A percentile compares a stretch with the other conserved stretches of the same genome.
phyloP scores from a whole-genome alignment of 2,329 filamentous ascomycete species.

The Ophiosphaerella narmari region DNA sequence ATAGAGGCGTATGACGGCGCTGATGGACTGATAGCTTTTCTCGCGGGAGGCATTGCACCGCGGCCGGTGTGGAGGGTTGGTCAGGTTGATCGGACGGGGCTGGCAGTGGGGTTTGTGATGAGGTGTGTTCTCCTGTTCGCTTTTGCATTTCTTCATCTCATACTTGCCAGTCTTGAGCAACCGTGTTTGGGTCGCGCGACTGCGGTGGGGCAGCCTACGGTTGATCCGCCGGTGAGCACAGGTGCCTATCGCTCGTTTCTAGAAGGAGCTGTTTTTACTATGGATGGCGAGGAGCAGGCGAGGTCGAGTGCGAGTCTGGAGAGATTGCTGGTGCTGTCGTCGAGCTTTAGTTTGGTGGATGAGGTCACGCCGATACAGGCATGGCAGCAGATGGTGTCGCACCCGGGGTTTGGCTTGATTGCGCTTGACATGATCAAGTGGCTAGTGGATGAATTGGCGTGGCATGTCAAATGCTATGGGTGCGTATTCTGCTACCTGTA shows the following conservation, averaged over 20 bases:
- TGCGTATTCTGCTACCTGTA: constrained; percentile 14
- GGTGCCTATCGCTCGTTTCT: not conserved
- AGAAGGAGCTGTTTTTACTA: not conserved
- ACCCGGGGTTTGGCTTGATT: constrained; percentile 24
- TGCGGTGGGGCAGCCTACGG: no score
- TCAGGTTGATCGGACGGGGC: no score
- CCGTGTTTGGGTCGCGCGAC: no score
- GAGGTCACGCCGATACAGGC: constrained; percentile 45
- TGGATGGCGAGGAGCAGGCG: not conserved
- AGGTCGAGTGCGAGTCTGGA: constrained; percentile 17
- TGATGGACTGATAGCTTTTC: not conserved
- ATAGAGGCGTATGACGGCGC: no score
- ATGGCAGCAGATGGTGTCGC: constrained; percentile 36
- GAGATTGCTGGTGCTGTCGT: constrained; percentile 21
- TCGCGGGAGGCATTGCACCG: not conserved
- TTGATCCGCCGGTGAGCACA: not conserved
- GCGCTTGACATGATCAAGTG: constrained; percentile 20
- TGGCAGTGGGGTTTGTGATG: no score
- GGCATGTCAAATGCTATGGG: constrained; percentile 40
- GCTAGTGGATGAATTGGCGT: constrained; percentile 28
- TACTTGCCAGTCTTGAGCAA: no score
- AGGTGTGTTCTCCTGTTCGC: no score
- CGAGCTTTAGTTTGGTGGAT: constrained; percentile 20
- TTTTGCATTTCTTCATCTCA: no score
- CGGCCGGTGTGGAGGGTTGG: not conserved